phyloP scores from a whole-genome alignment of 768 basidiomycete species.

The Rhizopogon vulgaris region DNA sequence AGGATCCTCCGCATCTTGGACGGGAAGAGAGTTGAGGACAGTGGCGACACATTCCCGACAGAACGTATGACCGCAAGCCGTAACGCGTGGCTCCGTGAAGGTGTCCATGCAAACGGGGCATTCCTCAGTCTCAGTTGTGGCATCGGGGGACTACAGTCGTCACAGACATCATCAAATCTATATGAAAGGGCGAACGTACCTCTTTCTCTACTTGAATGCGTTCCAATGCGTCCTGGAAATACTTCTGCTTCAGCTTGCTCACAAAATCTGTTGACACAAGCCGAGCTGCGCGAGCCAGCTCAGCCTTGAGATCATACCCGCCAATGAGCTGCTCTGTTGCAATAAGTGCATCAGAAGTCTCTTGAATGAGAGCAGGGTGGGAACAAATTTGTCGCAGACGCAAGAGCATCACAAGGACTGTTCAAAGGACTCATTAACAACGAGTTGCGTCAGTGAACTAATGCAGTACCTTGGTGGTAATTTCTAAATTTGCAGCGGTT shows the following conservation, averaged over 20 bases:
- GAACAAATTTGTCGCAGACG: constrained; percentile 64
- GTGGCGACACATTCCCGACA: constrained; percentile 55
- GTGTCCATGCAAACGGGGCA: constrained; percentile 66
- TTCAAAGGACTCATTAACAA: background rate
- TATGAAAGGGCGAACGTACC: constrained; percentile 22
- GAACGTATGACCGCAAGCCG: constrained; percentile 55
- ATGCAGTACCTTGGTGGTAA: constrained; percentile 46
- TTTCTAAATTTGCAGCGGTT: constrained; percentile 30
- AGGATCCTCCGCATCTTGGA: constrained; percentile 30
- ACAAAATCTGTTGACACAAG: constrained; percentile 46
- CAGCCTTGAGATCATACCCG: constrained; percentile 29
- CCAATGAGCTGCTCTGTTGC: constrained; percentile 29
- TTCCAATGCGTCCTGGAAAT: constrained; percentile 34
- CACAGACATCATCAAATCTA: background rate
- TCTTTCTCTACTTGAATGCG: constrained; percentile 50
- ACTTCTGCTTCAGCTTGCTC: constrained; percentile 38
- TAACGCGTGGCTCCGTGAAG: constrained; percentile 48
- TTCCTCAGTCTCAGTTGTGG: constrained; percentile 44
- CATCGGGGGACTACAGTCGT: constrained; percentile 35
- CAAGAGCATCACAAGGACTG: constrained; percentile 41
- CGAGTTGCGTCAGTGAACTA: constrained; percentile 8
- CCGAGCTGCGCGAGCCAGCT: constrained; percentile 38
- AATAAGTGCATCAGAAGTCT: constrained; percentile 43
- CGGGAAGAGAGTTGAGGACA: constrained; percentile 35
- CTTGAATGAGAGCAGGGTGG: constrained; percentile 62